Base-by-base conservation (phyloP, 257 asterid species). In the Nicotiana tabacum region DNA sequence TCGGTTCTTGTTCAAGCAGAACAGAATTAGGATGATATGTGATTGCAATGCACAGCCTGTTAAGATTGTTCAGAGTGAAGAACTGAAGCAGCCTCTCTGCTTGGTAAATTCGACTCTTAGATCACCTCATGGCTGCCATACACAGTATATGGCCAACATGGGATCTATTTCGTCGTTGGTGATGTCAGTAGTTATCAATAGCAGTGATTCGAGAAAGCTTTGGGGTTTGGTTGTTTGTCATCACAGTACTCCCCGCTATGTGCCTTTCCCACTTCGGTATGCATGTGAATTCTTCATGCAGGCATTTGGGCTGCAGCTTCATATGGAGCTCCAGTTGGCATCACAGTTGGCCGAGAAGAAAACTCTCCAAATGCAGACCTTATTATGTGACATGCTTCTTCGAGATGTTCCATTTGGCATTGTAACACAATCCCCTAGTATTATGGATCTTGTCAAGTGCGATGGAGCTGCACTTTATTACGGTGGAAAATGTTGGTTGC, bases 161-260 rank as follows among this genome's bases (percentile, higher is more conserved):
- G 89, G 92, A 60, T 86, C 92, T 9, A 85, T 89, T 61, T 90
- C 93, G 30, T 93, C 98, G 2, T 77, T 93, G 56, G 93, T 81
- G 66, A 83, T 92, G 95, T 89, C 93, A 5, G 81, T 91, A 61
- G 58, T 85, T 15, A 76, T 90, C 5, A 89, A 86, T 51, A 80
- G 56, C 7, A 84, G 85, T 4, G 89, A 85, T 76, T 85, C 90
- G 24, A 85, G 17, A 82, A 92, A 83, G 82, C 84, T 93, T 29
- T 93, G 97, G 94, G 98, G 97, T 5, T 84, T 92, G 85, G 90
- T 89, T 16, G 95, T 88, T 1, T 93, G 97, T 81, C 98, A 93
- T 87, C 95, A 93, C 74, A 79, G 88, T 3, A 81, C 91, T 18
- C 87, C 94, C 2, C 89, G 91, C 3, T 87, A 84, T 66, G 87